These are phyloP conservation scores for Misopates orontium DNA, from an alignment of 257 asterid species.

Conservation along the genomic window DNA sequence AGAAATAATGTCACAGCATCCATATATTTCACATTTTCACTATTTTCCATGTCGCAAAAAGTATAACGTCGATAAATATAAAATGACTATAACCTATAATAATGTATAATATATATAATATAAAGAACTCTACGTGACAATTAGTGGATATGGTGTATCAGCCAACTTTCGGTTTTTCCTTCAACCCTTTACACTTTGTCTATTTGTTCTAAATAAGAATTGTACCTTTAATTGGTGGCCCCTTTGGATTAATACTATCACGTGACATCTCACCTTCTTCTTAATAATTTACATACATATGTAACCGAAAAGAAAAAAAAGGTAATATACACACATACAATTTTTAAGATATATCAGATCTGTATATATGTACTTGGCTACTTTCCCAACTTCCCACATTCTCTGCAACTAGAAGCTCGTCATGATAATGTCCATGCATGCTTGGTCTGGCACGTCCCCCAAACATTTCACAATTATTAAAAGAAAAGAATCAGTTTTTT, in stretches of 20 bases:
- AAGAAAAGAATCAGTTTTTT: too few species aligned
- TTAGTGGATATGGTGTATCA: conserved; percentile 20
- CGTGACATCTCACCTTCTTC: conserved; percentile 42
- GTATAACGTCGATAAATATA: too few species aligned
- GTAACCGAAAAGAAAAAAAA: too few species aligned
- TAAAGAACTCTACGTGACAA: too few species aligned
- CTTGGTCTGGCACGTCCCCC: conserved; percentile 55
- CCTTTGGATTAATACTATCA: conserved; percentile 33
- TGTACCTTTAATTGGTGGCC: conserved; percentile 30
- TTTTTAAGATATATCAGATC: conserved; percentile 22
- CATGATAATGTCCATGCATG: conserved; percentile 70
- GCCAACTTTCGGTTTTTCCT: conserved; percentile 39
- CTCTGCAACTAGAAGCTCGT: conserved; percentile 39
- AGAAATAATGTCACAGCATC: too few species aligned
- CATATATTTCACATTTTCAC: too few species aligned
- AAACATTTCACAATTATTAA: conserved; percentile 24
- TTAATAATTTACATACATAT: too few species aligned
- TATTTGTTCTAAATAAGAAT: conserved; percentile 31
- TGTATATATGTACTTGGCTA: conserved; percentile 10
- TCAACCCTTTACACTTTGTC: conserved; percentile 45
- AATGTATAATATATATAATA: too few species aligned
- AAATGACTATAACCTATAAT: too few species aligned
- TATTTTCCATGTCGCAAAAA: too few species aligned
- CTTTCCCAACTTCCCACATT: conserved; percentile 60
- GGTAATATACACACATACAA: too few species aligned